These are phyloP conservation scores for Monilinia fructicola DNA, from an alignment of 2,329 filamentous ascomycete species.

Conservation along the genomic window DNA sequence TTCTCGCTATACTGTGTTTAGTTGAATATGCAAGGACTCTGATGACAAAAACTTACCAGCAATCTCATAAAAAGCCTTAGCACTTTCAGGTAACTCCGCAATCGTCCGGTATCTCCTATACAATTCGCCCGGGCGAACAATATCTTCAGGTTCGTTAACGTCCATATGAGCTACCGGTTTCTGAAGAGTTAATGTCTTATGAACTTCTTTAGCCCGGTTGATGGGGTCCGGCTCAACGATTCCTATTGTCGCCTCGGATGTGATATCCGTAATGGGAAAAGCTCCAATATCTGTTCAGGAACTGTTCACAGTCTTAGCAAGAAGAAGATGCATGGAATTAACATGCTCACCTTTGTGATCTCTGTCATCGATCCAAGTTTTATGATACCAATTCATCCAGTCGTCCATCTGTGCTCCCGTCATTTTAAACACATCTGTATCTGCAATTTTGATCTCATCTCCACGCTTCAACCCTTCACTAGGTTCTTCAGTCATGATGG, in stretches of 20 bases:
- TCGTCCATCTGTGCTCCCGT: conserved; percentile 63
- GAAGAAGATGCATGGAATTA: not conserved
- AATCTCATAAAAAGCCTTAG: conserved; percentile 46
- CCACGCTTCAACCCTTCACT: conserved; percentile 41
- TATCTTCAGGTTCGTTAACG: conserved; percentile 26
- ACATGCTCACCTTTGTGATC: conserved; percentile 42
- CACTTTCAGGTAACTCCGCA: conserved; percentile 46
- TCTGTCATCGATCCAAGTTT: conserved; percentile 56
- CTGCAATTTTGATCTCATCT: conserved; percentile 55
- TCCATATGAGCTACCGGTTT: conserved; percentile 32
- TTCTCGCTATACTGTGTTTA: conserved; percentile 32
- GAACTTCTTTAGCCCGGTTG: conserved; percentile 34
- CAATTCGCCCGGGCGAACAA: conserved; percentile 40
- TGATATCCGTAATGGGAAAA: conserved; percentile 41
- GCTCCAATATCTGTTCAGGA: conserved; percentile 39
- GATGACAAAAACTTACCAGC: conserved; percentile 41
- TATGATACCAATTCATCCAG: conserved; percentile 78
- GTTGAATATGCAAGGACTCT: not conserved
- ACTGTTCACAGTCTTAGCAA: conserved; percentile 32
- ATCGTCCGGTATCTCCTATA: conserved; percentile 43
- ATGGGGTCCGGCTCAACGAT: conserved; percentile 32
- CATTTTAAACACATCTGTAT: conserved; percentile 64
- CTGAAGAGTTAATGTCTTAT: conserved; percentile 34
- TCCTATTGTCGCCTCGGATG: conserved; percentile 28
- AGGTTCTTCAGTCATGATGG: conserved; percentile 45